Base-by-base conservation (phyloP, 164 flowering plant species). In the Taxillus chinensis region DNA sequence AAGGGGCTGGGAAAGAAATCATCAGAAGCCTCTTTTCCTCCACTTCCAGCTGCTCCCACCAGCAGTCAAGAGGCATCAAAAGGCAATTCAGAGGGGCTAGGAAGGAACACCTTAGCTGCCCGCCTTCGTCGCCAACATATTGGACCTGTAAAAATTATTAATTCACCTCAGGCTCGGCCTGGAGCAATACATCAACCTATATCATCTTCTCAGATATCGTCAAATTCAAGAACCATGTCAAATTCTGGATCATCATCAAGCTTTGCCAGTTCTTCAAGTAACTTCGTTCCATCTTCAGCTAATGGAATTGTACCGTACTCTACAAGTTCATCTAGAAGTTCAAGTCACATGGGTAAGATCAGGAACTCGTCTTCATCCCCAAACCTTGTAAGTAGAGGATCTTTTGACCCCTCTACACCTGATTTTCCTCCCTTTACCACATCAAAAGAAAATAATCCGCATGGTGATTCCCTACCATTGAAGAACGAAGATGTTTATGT, bases 11-110 rank as follows among this genome's bases (percentile, higher is more conserved):
- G 54, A 5, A n/a, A 8, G 17, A 51, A 51, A 2, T 5, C 54
- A 3, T 4, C 15, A 15, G 54, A 27, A 27, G 46, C 51, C 13
- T 78, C 83, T 7, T 95, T 95, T 64, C 99, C 95, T 62, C 95
- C 97, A 3, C 91, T 95, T 5, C 55, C 85, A 39, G 45, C 39
- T 57, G 80, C 70, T 13, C 60, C 86, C 37, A 69, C 71, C 7
- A 71, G 55, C 64, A 71, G 75, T 67, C 84, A 73, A 59, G 79
- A 67, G 50, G 75, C 68, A 12, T 16, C 79, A 12, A 67, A 55
- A 60, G 62, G 48, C 39, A 74, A 72, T 17, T 62, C 76, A 48
- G 27, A 51, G 54, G 27, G 5, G 27, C 2, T 51, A 8, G 54
- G 54, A 5, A n/a, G 27, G 17, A 51, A 51, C 27, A 15, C 54